Conservation (phyloP, 1,284 basidiomycete genomes). For the Dichomitus squalens region DNA sequence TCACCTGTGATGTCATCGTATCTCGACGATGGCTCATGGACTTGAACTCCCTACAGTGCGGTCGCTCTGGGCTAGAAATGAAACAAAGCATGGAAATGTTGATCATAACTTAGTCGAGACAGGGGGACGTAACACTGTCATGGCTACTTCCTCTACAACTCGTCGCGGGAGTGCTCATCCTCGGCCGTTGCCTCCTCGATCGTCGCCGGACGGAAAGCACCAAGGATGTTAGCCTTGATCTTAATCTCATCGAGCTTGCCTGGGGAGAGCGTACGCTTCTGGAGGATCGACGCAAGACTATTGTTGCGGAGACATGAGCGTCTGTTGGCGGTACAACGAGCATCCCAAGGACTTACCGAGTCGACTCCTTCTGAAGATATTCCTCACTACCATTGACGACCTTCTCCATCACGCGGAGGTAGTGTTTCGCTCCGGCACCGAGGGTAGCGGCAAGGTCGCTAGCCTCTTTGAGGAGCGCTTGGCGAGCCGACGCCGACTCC, state of each 20-base stretch:
- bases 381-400: constrained; percentile 69
- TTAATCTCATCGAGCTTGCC: constrained; percentile 93
- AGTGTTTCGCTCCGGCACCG: constrained; percentile 72
- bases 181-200: constrained; percentile 42
- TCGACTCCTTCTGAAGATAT: constrained; percentile 87
- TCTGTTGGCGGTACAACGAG: background rate
- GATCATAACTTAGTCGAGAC: constrained; percentile 3
- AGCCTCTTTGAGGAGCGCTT: constrained; percentile 69
- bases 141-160: constrained; percentile 19
- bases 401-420: constrained; percentile 92
- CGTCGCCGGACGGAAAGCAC: constrained; percentile 64
- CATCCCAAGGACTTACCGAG: constrained; percentile 56
- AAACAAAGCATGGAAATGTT: background rate
- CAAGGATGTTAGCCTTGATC: constrained; percentile 87
- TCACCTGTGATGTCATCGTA: too few species aligned
- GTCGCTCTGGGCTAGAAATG: too few species aligned
- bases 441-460: constrained; percentile 45
- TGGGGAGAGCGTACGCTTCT: constrained; percentile 73
- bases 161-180: constrained; percentile 33
- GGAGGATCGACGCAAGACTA: constrained; percentile 71
- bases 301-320: background rate
- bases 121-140: constrained; percentile 1
- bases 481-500: constrained; percentile 56
- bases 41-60: too few species aligned
- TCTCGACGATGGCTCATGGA: too few species aligned